Conservation (phyloP, 495 filamentous ascomycete species). For the Aspergillus avenaceus region DNA sequence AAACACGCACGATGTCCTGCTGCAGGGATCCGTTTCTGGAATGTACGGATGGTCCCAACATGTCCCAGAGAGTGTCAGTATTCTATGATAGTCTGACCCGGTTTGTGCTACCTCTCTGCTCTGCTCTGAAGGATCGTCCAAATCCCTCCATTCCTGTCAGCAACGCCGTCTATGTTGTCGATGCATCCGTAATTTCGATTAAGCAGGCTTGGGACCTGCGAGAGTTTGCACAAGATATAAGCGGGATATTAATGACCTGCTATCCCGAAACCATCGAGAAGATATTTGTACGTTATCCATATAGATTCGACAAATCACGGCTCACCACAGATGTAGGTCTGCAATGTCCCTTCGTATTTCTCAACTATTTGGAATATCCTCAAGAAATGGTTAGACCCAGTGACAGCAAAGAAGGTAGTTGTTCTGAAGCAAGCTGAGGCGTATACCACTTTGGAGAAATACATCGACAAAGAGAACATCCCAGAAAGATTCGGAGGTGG, state of each 20-base stretch:
- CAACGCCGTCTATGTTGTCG: slow-evolving; percentile 22
- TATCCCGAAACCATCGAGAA: slow-evolving; percentile 28
- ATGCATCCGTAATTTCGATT: slow-evolving; percentile 19
- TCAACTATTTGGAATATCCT: slow-evolving; percentile 21
- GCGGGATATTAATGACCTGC: slow-evolving; percentile 25
- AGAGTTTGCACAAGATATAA: slow-evolving; percentile 21
- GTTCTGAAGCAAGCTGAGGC: slow-evolving; percentile 15
- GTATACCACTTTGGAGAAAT: slow-evolving; percentile 10
- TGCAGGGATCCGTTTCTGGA: neutral
- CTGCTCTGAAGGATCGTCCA: slow-evolving; percentile 13
- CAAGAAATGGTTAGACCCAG: slow-evolving; percentile 23
- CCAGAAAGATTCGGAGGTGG: slow-evolving; percentile 20
- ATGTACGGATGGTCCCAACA: neutral
- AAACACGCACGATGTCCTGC: slow-evolving; percentile 7
- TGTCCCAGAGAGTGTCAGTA: slow-evolving; percentile 22
- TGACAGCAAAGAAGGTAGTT: slow-evolving; percentile 25
- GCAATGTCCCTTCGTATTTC: slow-evolving; percentile 26
- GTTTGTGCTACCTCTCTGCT: slow-evolving; percentile 30
- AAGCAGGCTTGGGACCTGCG: slow-evolving; percentile 25
- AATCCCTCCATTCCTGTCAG: slow-evolving; percentile 11
- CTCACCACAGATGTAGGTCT: too few species aligned
- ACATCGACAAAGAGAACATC: slow-evolving; percentile 22
- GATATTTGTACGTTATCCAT: slow-evolving; percentile 20
- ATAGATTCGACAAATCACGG: too few species aligned
- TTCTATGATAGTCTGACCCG: slow-evolving; percentile 22